A percentile compares a stretch with the other conserved stretches of the same genome.
Conservation (phyloP, 805 yeast species). For the Teunomyces kruisii region DNA sequence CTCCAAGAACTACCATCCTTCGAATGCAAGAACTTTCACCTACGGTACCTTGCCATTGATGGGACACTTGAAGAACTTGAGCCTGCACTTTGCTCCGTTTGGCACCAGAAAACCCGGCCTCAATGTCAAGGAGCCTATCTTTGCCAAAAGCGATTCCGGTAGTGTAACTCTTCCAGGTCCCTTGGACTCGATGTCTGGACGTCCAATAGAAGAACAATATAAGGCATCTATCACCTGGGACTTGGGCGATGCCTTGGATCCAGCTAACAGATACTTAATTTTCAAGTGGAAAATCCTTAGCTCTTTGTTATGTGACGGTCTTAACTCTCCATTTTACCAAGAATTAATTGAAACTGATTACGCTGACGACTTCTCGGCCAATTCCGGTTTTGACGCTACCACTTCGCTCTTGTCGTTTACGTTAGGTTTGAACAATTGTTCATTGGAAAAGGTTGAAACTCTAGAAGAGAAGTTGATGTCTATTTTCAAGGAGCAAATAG, state of each 20-base stretch:
- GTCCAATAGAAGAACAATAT: slow-evolving; percentile 70
- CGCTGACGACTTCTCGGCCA: slow-evolving; percentile 84
- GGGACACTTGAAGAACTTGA: slow-evolving; percentile 57
- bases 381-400: slow-evolving; percentile 82
- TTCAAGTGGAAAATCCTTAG: slow-evolving; percentile 72
- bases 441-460: slow-evolving; percentile 41
- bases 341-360: slow-evolving; percentile 80
- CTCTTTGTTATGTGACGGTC: slow-evolving; percentile 81
- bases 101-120: slow-evolving; percentile 44
- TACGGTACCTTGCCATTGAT: slow-evolving; percentile 76
- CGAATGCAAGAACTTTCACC: slow-evolving; percentile 82
- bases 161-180: slow-evolving; percentile 60
- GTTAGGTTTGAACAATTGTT: slow-evolving; percentile 79
- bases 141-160: slow-evolving; percentile 14
- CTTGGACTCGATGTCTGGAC: slow-evolving; percentile 51
- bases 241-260: slow-evolving; percentile 66
- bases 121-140: slow-evolving; percentile 48
- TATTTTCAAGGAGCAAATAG: slow-evolving; percentile 44
- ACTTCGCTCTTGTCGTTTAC: slow-evolving; percentile 78
- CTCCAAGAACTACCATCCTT: slow-evolving; percentile 76
- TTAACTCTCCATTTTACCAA: slow-evolving; percentile 86
- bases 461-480: slow-evolving; percentile 50
- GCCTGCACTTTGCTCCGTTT: slow-evolving; percentile 49
- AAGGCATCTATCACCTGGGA: slow-evolving; percentile 89
- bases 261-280: slow-evolving; percentile 54